These are phyloP conservation scores for Mycena crocata DNA, from an alignment of 768 basidiomycete genomes.

Conservation along the genomic window DNA sequence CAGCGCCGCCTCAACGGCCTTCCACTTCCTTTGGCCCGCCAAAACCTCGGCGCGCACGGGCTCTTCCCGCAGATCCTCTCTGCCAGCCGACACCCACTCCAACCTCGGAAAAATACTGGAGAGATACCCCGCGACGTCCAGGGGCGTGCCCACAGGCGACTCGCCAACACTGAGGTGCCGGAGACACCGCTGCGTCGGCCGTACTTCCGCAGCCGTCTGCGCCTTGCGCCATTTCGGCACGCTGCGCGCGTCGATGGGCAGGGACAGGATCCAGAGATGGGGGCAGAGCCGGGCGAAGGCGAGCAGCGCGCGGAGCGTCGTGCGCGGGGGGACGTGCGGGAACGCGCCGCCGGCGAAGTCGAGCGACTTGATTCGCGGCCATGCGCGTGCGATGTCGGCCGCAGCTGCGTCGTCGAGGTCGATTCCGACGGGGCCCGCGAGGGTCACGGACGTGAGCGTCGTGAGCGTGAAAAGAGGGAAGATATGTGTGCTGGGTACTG, in stretches of 20 bases:
- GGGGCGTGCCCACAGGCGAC: constrained; percentile 7
- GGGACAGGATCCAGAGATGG: constrained; percentile 1
- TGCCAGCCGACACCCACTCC: constrained; percentile 5
- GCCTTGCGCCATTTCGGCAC: constrained; percentile 13
- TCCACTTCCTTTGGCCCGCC: constrained; percentile 1
- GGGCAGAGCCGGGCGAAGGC: constrained; percentile 22
- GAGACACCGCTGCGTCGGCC: constrained; percentile 2
- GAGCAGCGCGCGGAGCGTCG: constrained; percentile 18
- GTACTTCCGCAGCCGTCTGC: background rate
- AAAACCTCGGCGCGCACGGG: constrained; percentile 6
- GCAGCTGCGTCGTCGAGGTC: constrained; percentile 14
- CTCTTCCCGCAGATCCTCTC: background rate
- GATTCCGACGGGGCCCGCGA: constrained; percentile 17
- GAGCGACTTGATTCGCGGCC: constrained; percentile 11
- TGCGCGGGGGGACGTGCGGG: constrained; percentile 7
- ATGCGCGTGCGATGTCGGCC: constrained; percentile 14
- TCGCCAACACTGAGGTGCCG: background rate
- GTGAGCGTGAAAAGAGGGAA: constrained; percentile 17
- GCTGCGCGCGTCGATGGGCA: constrained; percentile 4
- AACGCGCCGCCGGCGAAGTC: background rate
- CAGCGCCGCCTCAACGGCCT: constrained; percentile 4
- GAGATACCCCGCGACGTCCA: constrained; percentile 19
- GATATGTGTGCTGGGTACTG: constrained; percentile 5
- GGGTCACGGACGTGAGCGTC: constrained; percentile 7
- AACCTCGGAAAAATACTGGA: constrained; percentile 18